These are phyloP conservation scores for Stachybotrys elegans DNA, from an alignment of 2,329 filamentous ascomycete genomes.

Conservation along the genomic window DNA sequence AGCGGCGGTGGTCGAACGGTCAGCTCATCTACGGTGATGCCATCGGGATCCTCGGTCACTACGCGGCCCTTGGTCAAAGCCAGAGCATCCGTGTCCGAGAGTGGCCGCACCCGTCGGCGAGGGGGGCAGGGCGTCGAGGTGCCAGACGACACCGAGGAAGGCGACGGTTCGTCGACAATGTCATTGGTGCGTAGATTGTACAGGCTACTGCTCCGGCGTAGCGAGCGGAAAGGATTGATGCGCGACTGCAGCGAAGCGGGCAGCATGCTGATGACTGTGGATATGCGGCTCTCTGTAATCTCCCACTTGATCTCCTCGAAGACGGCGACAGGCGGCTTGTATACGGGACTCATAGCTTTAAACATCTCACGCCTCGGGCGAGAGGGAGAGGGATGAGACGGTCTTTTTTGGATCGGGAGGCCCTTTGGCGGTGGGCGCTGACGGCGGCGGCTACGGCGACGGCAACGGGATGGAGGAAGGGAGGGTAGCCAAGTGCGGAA, in stretches of 20 bases:
- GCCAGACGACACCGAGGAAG: no score
- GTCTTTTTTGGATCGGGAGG: no score
- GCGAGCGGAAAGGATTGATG: constrained; percentile 44
- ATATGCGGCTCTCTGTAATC: constrained; percentile 29
- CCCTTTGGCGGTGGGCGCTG: no score
- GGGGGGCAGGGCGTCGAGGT: no score
- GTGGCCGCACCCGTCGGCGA: constrained; percentile 11
- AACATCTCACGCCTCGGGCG: no score
- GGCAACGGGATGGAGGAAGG: no score
- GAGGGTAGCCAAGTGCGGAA: no score
- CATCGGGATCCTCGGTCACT: constrained; percentile 9
- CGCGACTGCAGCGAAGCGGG: constrained; percentile 46
- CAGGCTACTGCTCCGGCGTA: constrained; percentile 35
- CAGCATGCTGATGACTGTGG: constrained; percentile 48
- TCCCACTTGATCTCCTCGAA: constrained; percentile 24
- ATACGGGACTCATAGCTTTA: no score
- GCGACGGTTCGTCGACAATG: constrained; percentile 10
- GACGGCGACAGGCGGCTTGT: constrained; percentile 11
- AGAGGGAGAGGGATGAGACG: no score
- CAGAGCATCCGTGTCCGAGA: constrained; percentile 15
- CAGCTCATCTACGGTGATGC: constrained; percentile 5
- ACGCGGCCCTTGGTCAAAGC: constrained; percentile 8
- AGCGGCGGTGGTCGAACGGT: constrained; percentile 1
- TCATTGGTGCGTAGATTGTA: constrained; percentile 15
- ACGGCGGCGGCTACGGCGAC: no score